Conservation (phyloP, 2,329 filamentous ascomycete species). For the Colletotrichum chlorophyti region DNA sequence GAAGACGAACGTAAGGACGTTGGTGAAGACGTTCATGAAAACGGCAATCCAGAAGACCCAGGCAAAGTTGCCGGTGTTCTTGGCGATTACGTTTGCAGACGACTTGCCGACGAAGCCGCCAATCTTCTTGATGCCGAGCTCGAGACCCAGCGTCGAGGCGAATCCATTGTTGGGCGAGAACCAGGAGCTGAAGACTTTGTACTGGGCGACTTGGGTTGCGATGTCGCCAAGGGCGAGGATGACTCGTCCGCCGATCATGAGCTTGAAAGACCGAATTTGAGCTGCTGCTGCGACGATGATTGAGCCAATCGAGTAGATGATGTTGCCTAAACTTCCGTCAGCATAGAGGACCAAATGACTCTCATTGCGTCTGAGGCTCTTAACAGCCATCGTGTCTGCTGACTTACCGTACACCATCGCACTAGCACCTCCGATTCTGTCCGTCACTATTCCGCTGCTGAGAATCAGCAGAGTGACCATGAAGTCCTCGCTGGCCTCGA, state of each 20-base stretch:
- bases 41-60: slow-evolving; percentile 69
- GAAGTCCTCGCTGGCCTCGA: slow-evolving; percentile 68
- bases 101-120: slow-evolving; percentile 67
- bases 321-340: slow-evolving; percentile 54
- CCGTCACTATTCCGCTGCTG: slow-evolving; percentile 60
- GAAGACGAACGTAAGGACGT: slow-evolving; percentile 58
- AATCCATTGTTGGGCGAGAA: slow-evolving; percentile 68
- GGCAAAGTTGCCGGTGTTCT: slow-evolving; percentile 63
- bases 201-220: slow-evolving; percentile 68
- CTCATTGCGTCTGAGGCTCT: not conserved
- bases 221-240: slow-evolving; percentile 67
- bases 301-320: slow-evolving; percentile 63
- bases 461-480: slow-evolving; percentile 65
- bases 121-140: slow-evolving; percentile 66
- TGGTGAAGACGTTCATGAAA: slow-evolving; percentile 70
- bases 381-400: too few species aligned
- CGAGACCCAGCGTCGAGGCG: slow-evolving; percentile 65
- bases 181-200: slow-evolving; percentile 71
- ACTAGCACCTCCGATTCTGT: slow-evolving; percentile 64
- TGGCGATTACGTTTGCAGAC: slow-evolving; percentile 65
- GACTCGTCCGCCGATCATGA: slow-evolving; percentile 65
- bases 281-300: slow-evolving; percentile 66
- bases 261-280: slow-evolving; percentile 60
- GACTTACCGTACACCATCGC: slow-evolving; percentile 29
- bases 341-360: too few species aligned